Percentiles rank a stretch among this genome's conserved stretches.
phyloP scores from a whole-genome alignment of 2,329 filamentous ascomycete genomes.

The Fonsecaea pedrosoi region DNA sequence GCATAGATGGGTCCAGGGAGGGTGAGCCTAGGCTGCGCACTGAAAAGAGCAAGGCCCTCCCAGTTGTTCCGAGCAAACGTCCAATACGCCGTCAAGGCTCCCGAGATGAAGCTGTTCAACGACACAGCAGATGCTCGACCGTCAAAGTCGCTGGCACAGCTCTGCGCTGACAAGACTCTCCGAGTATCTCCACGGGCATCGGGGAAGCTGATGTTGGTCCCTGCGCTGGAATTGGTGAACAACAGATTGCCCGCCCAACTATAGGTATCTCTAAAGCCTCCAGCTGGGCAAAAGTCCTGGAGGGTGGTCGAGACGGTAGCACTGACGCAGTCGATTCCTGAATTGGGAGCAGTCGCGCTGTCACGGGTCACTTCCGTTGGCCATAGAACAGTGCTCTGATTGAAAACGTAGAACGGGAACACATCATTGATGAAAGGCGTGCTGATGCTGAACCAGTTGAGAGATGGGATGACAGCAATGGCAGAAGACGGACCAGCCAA shows the following conservation, averaged over 20 bases:
- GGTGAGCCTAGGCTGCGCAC: slow-evolving; percentile 26
- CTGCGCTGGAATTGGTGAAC: slow-evolving; percentile 28
- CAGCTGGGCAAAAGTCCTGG: slow-evolving; percentile 27
- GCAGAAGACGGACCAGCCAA: slow-evolving; percentile 40
- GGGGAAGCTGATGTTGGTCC: slow-evolving; percentile 29
- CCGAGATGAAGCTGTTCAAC: slow-evolving; percentile 28
- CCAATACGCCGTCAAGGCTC: slow-evolving; percentile 30
- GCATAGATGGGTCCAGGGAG: slow-evolving; percentile 27
- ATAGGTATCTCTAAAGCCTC: slow-evolving; percentile 24
- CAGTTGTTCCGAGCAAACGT: slow-evolving; percentile 30
- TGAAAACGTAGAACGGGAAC: slow-evolving; percentile 32
- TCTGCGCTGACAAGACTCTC: slow-evolving; percentile 29
- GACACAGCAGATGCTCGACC: slow-evolving; percentile 33
- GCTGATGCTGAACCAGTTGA: slow-evolving; percentile 36
- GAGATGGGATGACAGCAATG: slow-evolving; percentile 38
- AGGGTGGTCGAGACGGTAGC: slow-evolving; percentile 13
- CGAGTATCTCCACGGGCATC: slow-evolving; percentile 30
- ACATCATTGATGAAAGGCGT: slow-evolving; percentile 27
- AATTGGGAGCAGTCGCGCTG: slow-evolving; percentile 28
- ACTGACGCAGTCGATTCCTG: slow-evolving; percentile 27
- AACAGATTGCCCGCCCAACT: slow-evolving; percentile 28
- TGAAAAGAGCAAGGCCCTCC: slow-evolving; percentile 24
- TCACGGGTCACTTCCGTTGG: slow-evolving; percentile 32
- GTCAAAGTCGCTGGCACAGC: slow-evolving; percentile 27
- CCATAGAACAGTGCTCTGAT: slow-evolving; percentile 36